These are phyloP conservation scores for Marchantia paleacea DNA, from an alignment of 225 moss, liverwort and hornwort species.

Conservation along the genomic window DNA sequence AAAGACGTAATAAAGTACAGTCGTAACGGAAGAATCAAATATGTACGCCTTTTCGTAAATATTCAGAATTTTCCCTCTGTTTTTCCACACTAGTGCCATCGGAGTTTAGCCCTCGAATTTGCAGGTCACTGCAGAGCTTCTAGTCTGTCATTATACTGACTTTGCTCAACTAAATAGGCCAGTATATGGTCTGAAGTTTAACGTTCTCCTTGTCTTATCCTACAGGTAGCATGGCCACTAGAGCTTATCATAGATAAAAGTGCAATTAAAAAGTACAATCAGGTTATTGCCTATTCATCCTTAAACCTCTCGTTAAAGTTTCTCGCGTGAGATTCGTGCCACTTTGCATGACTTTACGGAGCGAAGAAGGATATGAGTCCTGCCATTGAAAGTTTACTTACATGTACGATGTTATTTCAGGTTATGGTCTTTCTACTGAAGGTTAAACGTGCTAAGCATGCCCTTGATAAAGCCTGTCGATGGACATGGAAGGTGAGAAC, in stretches of 20 bases:
- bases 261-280: conserved; percentile 17
- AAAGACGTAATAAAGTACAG: too few species aligned
- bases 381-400: background rate
- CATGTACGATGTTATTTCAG: conserved; percentile 38
- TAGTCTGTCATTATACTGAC: too few species aligned
- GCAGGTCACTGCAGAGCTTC: too few species aligned
- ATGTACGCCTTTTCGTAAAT: too few species aligned
- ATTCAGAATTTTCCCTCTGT: too few species aligned
- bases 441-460: conserved; percentile 98
- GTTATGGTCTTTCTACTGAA: conserved; percentile 96
- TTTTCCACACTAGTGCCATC: too few species aligned
- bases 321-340: background rate
- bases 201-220: background rate
- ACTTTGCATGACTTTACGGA: background rate
- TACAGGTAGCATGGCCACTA: conserved; percentile 90
- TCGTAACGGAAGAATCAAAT: too few species aligned
- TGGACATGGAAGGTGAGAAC: conserved; percentile 93
- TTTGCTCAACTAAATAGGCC: too few species aligned
- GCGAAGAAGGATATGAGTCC: background rate
- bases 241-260: conserved; percentile 16
- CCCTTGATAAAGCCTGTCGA: conserved; percentile 98
- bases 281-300: conserved; percentile 50
- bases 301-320: background rate
- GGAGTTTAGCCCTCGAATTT: too few species aligned
- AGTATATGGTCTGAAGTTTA: background rate